Evolutionary conservation across 257 asterid species (phyloP), one percentile per base, ranked within the genome.

Genomic region (Fraxinus excelsior): DNA sequence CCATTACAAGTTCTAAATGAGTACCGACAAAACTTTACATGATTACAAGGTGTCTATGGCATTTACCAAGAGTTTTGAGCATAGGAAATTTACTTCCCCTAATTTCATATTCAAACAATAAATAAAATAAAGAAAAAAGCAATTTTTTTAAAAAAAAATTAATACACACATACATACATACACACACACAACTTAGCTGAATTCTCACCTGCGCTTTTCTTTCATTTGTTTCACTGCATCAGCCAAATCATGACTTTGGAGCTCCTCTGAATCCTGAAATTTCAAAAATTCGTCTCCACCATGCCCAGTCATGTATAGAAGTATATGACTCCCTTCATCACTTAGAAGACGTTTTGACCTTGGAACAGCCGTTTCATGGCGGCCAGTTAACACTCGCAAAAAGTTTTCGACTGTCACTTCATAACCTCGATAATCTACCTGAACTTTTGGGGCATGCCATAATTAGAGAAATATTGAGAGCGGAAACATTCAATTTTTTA

Each of bases 221-320:
- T 96, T 96, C 99, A 96, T 93, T 89, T 96, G 99, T 79, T 86
- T 93, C 76, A 96, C 96, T 13, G 98, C 99, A 85, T 96, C 98
- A 58, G 98, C 98, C 77, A 96, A 88, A 85, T 96, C 99, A 82
- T 93, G 98, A 86, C 99, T 96, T 80, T 96, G 97, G 80, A 96
- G 97, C 88, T 96, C 99, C 84, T 96, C 99, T 3, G 96, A 85
- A 87, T 96, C 99, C 84, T 96, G 98, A 86, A 93, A 96, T 76
- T 96, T 96, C 18, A 96, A 87, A 86, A 96, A 96, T 87, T 93
- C 97, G 4, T 96, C 98, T 76, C 99, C 99, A 5, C 99, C 99
- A 82, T 96, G 97, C 80, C 99, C 97, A 23, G 98, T 96, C 99
- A 96, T 96, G 85, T 91, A 96, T 34, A 96, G 87, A 70, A 96